Evolutionary conservation across 805 yeast species (phyloP).

Genomic region (Pachysolen tannophilus): DNA sequence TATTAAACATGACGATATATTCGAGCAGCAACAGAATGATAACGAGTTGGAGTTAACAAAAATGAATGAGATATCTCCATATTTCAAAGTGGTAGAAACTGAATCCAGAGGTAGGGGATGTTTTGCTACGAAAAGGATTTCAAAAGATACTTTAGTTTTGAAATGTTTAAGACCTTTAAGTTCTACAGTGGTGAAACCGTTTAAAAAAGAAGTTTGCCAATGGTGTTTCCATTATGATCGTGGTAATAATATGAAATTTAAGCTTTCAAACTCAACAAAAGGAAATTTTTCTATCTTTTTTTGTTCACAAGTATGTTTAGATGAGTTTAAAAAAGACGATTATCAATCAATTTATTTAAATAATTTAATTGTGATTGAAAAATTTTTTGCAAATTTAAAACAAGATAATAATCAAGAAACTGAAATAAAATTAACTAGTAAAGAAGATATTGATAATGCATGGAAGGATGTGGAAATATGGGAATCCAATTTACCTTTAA

Average conservation of each 20-base stretch:
- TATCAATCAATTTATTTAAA: conserved; percentile 24
- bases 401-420: conserved; percentile 7
- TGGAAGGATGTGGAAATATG: conserved; percentile 34
- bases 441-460: conserved; percentile 16
- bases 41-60: too few species aligned
- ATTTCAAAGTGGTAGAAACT: conserved; percentile 30
- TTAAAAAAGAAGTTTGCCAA: conserved; percentile 56
- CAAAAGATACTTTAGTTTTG: conserved; percentile 32
- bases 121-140: conserved; percentile 35
- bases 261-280: conserved; percentile 15
- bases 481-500: conserved; percentile 24
- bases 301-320: conserved; percentile 39
- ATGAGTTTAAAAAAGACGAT: conserved; percentile 28
- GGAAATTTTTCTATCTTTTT: conserved; percentile 36
- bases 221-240: conserved; percentile 40
- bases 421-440: conserved; percentile 9
- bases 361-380: conserved; percentile 30
- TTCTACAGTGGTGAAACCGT: conserved; percentile 39
- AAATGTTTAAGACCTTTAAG: conserved; percentile 35
- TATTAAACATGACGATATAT: too few species aligned
- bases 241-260: conserved; percentile 39
- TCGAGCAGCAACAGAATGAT: too few species aligned
- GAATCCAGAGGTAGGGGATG: conserved; percentile 58
- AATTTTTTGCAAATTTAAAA: conserved; percentile 14
- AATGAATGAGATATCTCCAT: conserved; percentile 23